Percentiles rank a stretch among this genome's conserved stretches.
Conservation (phyloP, 2,329 filamentous ascomycete genomes). For the Cordyceps fumosorosea region DNA sequence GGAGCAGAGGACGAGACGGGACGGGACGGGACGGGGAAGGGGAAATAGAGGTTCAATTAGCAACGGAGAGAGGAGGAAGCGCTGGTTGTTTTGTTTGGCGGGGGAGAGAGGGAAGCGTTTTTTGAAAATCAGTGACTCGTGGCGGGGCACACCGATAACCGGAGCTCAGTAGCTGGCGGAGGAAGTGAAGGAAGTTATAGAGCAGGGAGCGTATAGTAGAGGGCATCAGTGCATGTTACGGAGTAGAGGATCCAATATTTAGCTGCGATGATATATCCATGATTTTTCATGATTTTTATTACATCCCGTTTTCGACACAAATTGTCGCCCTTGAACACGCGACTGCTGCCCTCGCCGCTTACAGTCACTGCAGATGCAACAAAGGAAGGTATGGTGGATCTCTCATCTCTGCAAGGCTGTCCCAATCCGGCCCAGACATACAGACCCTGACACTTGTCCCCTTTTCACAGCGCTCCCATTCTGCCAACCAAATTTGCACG, state of each 20-base stretch:
- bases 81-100: neutral
- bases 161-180: neutral
- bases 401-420: neutral
- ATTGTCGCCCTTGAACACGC: neutral
- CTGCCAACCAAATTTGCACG: neutral
- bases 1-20: neutral
- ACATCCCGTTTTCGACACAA: neutral
- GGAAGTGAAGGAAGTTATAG: neutral
- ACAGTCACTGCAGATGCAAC: too few species aligned
- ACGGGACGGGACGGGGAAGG: neutral
- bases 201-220: neutral
- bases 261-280: neutral
- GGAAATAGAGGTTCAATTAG: neutral
- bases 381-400: neutral
- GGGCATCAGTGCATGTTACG: neutral
- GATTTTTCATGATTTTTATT: neutral
- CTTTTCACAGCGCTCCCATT: too few species aligned
- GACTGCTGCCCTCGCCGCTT: too few species aligned
- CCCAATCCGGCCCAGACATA: too few species aligned
- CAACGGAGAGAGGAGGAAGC: neutral
- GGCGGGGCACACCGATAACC: constrained; percentile 13
- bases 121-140: constrained; percentile 7
- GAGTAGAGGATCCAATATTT: neutral
- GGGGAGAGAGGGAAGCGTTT: neutral
- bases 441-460: too few species aligned